Percentiles rank a stretch among this genome's conserved stretches.
phyloP scores from a whole-genome alignment of 164 flowering plant genomes.

The Aristolochia contorta region DNA sequence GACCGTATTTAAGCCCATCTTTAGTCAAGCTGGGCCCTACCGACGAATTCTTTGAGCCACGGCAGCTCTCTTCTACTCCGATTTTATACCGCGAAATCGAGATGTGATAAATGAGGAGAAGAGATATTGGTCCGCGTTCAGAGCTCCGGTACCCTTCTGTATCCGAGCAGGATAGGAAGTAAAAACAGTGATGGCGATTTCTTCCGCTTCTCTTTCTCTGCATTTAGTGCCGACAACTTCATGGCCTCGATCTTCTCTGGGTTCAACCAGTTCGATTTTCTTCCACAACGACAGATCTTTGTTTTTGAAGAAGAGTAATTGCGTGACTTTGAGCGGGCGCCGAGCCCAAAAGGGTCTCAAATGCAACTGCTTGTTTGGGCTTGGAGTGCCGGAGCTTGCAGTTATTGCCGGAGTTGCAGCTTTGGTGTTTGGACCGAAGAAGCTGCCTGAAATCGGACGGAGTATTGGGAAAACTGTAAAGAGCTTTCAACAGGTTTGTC shows the following conservation, averaged over 20 bases:
- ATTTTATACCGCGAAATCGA: no score
- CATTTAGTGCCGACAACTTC: constrained; percentile 13
- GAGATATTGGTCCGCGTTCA: no score
- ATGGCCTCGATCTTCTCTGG: constrained; percentile 15
- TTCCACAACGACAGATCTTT: constrained; percentile 12
- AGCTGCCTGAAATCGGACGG: constrained; percentile 73
- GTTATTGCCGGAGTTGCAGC: constrained; percentile 88
- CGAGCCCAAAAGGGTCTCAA: constrained; percentile 29
- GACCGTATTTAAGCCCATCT: no score
- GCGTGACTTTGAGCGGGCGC: constrained; percentile 16
- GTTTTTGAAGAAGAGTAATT: constrained; percentile 6
- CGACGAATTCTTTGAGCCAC: no score
- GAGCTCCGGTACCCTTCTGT: no score
- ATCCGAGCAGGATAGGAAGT: no score
- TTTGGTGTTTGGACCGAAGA: constrained; percentile 82
- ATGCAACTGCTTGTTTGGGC: constrained; percentile 64
- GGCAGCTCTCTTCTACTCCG: no score
- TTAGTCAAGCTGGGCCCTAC: no score
- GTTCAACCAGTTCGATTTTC: constrained; percentile 35
- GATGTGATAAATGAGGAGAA: no score
- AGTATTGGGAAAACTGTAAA: constrained; percentile 86
- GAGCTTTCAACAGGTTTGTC: constrained; percentile 82
- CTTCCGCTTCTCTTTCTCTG: constrained; percentile 12
- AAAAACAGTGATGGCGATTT: constrained; percentile 9
- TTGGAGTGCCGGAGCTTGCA: constrained; percentile 89